Evolutionary conservation across 768 basidiomycete genomes (phyloP).

Genomic region (Xerocomus spinulosus): DNA sequence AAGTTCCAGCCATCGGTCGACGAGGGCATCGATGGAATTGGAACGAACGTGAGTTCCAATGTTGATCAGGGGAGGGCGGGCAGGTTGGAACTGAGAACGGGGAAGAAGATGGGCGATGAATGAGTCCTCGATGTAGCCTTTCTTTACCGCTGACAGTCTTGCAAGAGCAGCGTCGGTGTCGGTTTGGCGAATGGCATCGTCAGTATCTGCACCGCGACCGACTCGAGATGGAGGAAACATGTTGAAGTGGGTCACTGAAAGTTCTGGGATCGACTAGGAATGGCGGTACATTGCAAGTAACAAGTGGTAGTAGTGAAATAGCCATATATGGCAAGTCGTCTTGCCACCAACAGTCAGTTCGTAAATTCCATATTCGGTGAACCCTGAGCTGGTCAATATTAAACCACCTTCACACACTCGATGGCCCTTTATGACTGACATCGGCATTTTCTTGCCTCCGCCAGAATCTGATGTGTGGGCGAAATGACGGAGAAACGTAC

Average conservation of each 20-base stretch:
- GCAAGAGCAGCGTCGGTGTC: conserved; percentile 81
- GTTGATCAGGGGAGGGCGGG: conserved; percentile 86
- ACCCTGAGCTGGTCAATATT: too few species aligned
- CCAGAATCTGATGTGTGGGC: not conserved
- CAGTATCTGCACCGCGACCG: conserved; percentile 38
- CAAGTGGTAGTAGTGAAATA: too few species aligned
- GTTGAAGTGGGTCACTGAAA: not conserved
- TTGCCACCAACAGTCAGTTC: too few species aligned
- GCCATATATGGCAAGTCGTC: too few species aligned
- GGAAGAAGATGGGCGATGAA: conserved; percentile 67
- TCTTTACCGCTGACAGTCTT: conserved; percentile 78
- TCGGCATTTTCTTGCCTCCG: not conserved
- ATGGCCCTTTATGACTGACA: too few species aligned
- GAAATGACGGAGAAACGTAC: too few species aligned
- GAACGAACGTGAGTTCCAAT: conserved; percentile 89
- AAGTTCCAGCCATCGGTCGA: conserved; percentile 57
- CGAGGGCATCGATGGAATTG: conserved; percentile 71
- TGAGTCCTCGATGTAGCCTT: conserved; percentile 76
- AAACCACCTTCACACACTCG: not conserved
- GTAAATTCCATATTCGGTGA: too few species aligned
- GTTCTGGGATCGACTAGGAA: too few species aligned
- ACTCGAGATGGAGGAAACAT: conserved; percentile 13
- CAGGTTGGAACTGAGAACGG: conserved; percentile 54
- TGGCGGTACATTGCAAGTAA: too few species aligned
- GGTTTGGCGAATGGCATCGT: conserved; percentile 67